Evolutionary conservation across 2,329 filamentous ascomycete species (phyloP), one percentile per base, ranked within the genome.

Genomic region (Claviceps pusilla): DNA sequence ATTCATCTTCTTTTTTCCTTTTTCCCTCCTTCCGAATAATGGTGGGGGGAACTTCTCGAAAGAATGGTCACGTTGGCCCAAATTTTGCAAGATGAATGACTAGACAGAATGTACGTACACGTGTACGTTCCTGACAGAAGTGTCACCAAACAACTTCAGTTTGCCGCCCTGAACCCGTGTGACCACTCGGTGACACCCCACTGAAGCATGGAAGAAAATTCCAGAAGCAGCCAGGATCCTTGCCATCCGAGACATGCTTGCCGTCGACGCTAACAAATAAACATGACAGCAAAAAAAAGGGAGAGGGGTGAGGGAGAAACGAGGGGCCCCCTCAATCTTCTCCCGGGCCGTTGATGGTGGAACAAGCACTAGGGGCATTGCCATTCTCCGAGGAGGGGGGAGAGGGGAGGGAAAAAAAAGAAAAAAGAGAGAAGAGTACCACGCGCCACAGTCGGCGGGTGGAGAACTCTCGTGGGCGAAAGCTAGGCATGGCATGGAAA

Each of bases 171-270:
- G 10, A 19, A 19, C 29, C 41, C 14, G 37, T 55, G 54, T 37
- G 16, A 45, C 53, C 49, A 51, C 28, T 14, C 35, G 24, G 53
- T 51, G 48, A 28, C 14, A 52, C 54, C 33, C 50, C 29, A 45
- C 35, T 55, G 54, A 49, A 52, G 50, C 35, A 35, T 16, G 11
- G 29, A 37, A 39, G 33, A n/a, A n/a, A 41, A 41, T 52, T 52
- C 54, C 39, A 55, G 54, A 55, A 55, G 28, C 45, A 45, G 31
- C 28, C 41, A 37, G 14, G 37, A 35, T 50, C 31, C 29, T 39
- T 35, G n/a, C 7, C 29, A 14, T 10, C 52, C 41, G 52, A 54
- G 47, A 54, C 52, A 54, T 50, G 19, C 14, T 11, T 2, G 46
- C n/a, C 39, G 39, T 49, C 14, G 28, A 35, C 35, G 28, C 33